phyloP scores from a whole-genome alignment of 768 basidiomycete species.

The Tylopilus plumbeoviolaceoides region DNA sequence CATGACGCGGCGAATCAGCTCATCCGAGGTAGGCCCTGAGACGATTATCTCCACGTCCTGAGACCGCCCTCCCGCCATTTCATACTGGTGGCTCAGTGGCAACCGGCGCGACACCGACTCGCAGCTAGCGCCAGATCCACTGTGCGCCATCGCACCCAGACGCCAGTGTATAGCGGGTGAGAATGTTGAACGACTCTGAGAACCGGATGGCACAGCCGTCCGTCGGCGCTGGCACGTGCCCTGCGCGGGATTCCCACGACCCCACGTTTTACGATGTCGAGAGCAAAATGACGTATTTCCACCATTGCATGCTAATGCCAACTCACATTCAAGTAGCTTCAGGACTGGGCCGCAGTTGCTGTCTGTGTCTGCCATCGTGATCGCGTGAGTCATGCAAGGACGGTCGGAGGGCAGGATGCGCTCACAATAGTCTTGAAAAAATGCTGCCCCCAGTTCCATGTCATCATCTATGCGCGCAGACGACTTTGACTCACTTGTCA shows the following conservation, averaged over 20 bases:
- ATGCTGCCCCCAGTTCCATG: slow-evolving; percentile 7
- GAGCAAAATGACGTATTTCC: slow-evolving; percentile 27
- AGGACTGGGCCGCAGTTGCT: neutral
- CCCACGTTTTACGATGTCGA: slow-evolving; percentile 40
- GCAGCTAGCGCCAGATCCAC: slow-evolving; percentile 6
- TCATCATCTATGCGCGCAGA: slow-evolving; percentile 1
- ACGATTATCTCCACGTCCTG: slow-evolving; percentile 20
- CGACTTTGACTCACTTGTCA: slow-evolving; percentile 16
- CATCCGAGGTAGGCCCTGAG: slow-evolving; percentile 27
- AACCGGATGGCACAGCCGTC: neutral
- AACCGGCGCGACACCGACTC: slow-evolving; percentile 18
- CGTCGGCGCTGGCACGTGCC: slow-evolving; percentile 14
- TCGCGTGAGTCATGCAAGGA: slow-evolving; percentile 5
- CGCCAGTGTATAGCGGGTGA: neutral
- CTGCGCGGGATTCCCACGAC: slow-evolving; percentile 31
- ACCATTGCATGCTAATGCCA: neutral
- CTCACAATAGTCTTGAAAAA: slow-evolving; percentile 16
- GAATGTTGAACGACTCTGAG: neutral
- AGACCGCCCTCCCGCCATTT: slow-evolving; percentile 7
- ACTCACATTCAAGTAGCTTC: slow-evolving; percentile 21
- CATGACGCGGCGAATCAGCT: slow-evolving; percentile 22
- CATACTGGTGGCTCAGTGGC: slow-evolving; percentile 14
- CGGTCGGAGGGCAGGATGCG: neutral
- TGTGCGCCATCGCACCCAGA: neutral
- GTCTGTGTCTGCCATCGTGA: slow-evolving; percentile 3